phyloP scores from a whole-genome alignment of 106 monocot species.

The Platanthera guangdongensis region DNA sequence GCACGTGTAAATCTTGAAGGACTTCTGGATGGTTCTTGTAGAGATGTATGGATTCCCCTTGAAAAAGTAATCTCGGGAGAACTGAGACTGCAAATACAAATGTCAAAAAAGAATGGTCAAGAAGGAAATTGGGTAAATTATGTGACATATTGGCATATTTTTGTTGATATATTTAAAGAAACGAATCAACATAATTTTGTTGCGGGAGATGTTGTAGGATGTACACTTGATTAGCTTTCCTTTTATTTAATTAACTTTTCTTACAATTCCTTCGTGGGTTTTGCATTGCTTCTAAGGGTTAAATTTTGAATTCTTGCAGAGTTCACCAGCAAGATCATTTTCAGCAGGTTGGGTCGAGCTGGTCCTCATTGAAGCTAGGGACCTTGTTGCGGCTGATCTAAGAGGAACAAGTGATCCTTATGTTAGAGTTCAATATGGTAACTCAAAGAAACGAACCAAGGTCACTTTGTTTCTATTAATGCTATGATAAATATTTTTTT shows the following conservation, averaged over 20 bases:
- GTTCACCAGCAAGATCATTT: conserved; percentile 22
- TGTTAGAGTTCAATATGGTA: conserved; percentile 93
- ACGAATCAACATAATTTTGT: neutral
- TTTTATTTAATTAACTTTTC: neutral
- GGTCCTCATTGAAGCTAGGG: conserved; percentile 83
- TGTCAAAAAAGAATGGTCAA: conserved; percentile 36
- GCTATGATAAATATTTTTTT: neutral
- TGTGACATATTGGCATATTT: neutral
- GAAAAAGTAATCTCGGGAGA: conserved; percentile 85
- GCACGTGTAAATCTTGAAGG: conserved; percentile 77
- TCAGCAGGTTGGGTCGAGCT: conserved; percentile 45
- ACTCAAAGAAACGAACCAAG: conserved; percentile 83
- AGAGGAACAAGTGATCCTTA: conserved; percentile 92
- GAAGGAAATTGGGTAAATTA: conserved; percentile 27
- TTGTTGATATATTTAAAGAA: neutral
- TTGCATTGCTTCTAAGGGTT: neutral
- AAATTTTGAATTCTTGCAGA: conserved; percentile 18
- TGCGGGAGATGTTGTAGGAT: neutral
- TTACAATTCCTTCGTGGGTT: neutral
- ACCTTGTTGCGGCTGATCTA: conserved; percentile 87
- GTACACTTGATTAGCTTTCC: neutral
- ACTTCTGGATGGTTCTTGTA: conserved; percentile 46
- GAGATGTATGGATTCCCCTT: conserved; percentile 82
- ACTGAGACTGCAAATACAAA: conserved; percentile 69
- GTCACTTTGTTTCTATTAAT: conserved; percentile 18